These are phyloP conservation scores for Hypomontagnella submonticulosa DNA, from an alignment of 495 filamentous ascomycete species.

Conservation along the genomic window DNA sequence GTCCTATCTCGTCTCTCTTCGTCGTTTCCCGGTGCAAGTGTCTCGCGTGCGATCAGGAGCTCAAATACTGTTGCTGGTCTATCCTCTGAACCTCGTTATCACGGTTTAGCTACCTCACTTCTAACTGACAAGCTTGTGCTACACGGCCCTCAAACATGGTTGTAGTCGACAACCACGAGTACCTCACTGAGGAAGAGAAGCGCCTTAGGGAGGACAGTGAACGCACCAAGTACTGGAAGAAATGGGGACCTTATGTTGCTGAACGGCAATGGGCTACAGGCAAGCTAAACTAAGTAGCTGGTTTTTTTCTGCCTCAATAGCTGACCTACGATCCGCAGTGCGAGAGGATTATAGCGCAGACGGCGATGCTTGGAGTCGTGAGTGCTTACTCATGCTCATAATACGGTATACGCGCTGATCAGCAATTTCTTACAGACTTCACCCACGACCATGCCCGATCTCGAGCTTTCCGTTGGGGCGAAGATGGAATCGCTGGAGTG, in stretches of 20 bases:
- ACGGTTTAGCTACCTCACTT: neutral
- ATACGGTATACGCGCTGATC: constrained; percentile 14
- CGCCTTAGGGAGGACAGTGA: constrained; percentile 86
- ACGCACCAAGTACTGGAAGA: constrained; percentile 90
- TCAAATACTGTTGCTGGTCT: neutral
- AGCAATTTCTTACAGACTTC: constrained; percentile 70
- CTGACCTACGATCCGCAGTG: constrained; percentile 64
- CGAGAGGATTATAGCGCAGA: constrained; percentile 89
- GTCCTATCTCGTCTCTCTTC: constrained; percentile 15
- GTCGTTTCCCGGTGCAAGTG: constrained; percentile 5
- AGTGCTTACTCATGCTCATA: constrained; percentile 49
- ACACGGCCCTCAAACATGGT: constrained; percentile 70
- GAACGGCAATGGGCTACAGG: constrained; percentile 91
- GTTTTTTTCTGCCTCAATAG: constrained; percentile 35
- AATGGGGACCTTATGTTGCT: constrained; percentile 85
- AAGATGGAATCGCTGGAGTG: constrained; percentile 96
- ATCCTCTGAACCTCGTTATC: neutral
- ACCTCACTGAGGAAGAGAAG: constrained; percentile 86
- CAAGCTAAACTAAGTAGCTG: constrained; percentile 51
- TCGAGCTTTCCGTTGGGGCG: constrained; percentile 91
- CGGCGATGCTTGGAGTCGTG: constrained; percentile 96
- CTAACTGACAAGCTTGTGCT: neutral
- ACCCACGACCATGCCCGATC: constrained; percentile 90
- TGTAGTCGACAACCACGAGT: constrained; percentile 83
- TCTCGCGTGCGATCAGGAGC: constrained; percentile 16